Evolutionary conservation across 2,329 filamentous ascomycete species (phyloP).

Genomic region (Ophiocordyceps camponoti-floridani): DNA sequence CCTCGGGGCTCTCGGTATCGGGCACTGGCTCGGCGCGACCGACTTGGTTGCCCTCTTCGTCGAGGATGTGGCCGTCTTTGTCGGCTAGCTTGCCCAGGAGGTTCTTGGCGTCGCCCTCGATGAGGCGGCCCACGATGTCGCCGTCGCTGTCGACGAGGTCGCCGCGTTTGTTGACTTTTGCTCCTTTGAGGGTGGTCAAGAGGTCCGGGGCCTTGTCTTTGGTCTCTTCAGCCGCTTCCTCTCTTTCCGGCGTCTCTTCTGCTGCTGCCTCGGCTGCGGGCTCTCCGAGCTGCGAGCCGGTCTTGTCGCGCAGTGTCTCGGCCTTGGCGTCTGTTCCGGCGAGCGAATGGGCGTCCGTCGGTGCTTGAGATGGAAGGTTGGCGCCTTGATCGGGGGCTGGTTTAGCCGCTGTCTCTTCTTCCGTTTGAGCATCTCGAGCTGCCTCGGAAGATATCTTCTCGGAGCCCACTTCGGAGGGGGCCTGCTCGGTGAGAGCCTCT

Average conservation of each 20-base stretch:
- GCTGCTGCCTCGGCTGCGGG: not conserved
- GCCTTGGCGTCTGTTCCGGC: not conserved
- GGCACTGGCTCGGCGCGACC: constrained; percentile 45
- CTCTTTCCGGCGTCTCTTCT: not conserved
- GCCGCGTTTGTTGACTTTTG: constrained; percentile 40
- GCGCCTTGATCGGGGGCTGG: not conserved
- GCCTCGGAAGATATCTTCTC: not conserved
- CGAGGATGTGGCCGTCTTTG: constrained; percentile 52
- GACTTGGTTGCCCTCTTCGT: constrained; percentile 48
- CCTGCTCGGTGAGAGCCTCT: not conserved
- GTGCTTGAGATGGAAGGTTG: not conserved
- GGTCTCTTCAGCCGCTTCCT: not conserved
- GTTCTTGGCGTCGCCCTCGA: constrained; percentile 44
- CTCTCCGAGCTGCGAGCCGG: not conserved
- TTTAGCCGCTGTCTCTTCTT: not conserved
- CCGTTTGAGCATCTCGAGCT: too few relatives aligned
- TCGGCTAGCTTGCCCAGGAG: constrained; percentile 47
- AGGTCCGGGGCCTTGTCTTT: constrained; percentile 19
- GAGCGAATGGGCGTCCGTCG: too few relatives aligned
- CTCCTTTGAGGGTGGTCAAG: constrained; percentile 26
- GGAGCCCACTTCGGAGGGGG: not conserved
- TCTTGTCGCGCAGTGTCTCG: not conserved
- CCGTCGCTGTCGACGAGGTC: constrained; percentile 38
- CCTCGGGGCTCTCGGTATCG: constrained; percentile 14
- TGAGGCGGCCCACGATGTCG: constrained; percentile 41